Evolutionary conservation across 495 filamentous ascomycete genomes (phyloP).

Genomic region (Platismatia glauca): DNA sequence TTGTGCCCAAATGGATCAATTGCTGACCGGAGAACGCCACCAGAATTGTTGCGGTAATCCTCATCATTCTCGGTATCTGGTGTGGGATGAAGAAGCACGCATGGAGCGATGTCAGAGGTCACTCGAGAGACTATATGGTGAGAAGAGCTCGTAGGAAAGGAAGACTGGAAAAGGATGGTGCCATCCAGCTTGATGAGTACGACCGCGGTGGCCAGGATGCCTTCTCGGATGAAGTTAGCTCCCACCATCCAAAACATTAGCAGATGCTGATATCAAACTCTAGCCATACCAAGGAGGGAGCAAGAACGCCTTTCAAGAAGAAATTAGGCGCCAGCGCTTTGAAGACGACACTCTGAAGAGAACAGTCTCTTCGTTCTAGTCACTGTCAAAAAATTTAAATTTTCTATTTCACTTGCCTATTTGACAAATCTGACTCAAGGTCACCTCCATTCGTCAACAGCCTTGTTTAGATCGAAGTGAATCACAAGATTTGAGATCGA

Average conservation of each 20-base stretch:
- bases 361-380: constrained; percentile 15
- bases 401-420: background rate
- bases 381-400: background rate
- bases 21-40: background rate
- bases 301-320: constrained; percentile 20
- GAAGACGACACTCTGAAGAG: constrained; percentile 14
- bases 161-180: constrained; percentile 13
- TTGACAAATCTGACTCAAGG: background rate
- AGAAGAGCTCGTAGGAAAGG: constrained; percentile 19
- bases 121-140: constrained; percentile 19
- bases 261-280: background rate
- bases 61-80: constrained; percentile 18
- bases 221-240: constrained; percentile 15
- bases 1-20: background rate
- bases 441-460: background rate
- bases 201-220: constrained; percentile 10
- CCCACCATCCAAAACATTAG: background rate
- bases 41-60: constrained; percentile 14
- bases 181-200: constrained; percentile 18
- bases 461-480: background rate
- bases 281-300: constrained; percentile 18
- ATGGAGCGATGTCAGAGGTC: constrained; percentile 12
- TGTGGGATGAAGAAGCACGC: constrained; percentile 18
- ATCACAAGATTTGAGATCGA: background rate
- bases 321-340: constrained; percentile 19